phyloP scores from a whole-genome alignment of 768 basidiomycete species.

The Russula lepida region DNA sequence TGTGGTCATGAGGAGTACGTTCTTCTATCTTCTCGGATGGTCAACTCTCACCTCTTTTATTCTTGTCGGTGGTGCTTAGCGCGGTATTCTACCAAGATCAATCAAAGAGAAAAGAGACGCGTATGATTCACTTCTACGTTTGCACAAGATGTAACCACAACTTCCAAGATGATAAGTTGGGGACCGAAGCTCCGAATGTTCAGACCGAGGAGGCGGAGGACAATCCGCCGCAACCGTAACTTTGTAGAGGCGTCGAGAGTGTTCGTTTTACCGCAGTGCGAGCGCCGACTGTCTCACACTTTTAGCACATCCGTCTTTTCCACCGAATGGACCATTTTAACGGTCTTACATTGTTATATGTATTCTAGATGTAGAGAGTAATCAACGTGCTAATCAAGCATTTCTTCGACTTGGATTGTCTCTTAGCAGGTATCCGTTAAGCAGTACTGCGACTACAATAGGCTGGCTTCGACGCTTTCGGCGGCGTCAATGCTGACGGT shows the following conservation, averaged over 20 bases:
- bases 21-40: neutral
- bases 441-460: neutral
- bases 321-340: neutral
- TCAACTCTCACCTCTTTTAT: neutral
- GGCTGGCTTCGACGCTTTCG: no score
- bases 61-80: conserved; percentile 34
- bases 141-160: conserved; percentile 74
- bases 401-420: neutral
- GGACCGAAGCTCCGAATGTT: conserved; percentile 30
- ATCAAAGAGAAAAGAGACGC: conserved; percentile 90
- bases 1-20: conserved; percentile 75
- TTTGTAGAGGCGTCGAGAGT: neutral
- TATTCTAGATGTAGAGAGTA: neutral
- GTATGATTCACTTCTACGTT: conserved; percentile 90
- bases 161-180: conserved; percentile 56
- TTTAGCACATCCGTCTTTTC: neutral
- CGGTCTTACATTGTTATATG: neutral
- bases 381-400: neutral
- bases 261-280: no score
- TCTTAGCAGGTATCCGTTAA: neutral
- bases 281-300: no score
- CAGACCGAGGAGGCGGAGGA: conserved; percentile 30
- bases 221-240: neutral
- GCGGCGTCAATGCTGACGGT: no score
- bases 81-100: conserved; percentile 95